Evolutionary conservation across 2,329 filamentous ascomycete species (phyloP), one percentile per base, ranked within the genome.

Genomic region (Fusarium phyllophilum): DNA sequence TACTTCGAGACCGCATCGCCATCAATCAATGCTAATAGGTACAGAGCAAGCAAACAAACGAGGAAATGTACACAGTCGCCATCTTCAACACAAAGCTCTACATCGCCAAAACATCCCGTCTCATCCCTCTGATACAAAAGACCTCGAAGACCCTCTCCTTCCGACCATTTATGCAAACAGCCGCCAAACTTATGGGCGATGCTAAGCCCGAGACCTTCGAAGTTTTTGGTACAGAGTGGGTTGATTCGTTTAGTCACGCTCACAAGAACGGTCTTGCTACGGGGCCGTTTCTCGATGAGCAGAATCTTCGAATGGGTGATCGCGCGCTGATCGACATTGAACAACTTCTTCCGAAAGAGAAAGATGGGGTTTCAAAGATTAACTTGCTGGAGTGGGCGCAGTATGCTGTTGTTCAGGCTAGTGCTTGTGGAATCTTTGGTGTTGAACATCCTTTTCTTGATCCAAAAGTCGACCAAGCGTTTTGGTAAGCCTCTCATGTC

Each of bases 11-110:
- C 26, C 26, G 26, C 26, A 26, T 26, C 26, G 26, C 26, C 26
- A 26, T 26, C 26, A 26, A 26, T 26, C 26, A 26, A n/a, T 26
- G 26, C 26, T 26, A 26, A 26, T 26, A 26, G 26, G 26, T 26
- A 26, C 26, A 26, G 6, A 26, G 26, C 45, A 67, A 71, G 0
- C 67, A 70, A 45, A 70, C 72, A 17, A 61, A 66, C 26, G 69
- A 72, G 7, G 79, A 81, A 61, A 76, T 81, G 11, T 81, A 77
- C 31, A 79, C 78, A 0, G 57, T 81, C 24, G 69, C 62, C 15
- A 74, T 79, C 31, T 69, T 80, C 58, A 75, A 72, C 54, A 71
- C 76, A 9, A 80, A 80, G 22, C 69, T 81, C 42, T 81, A 81
- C 59, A 68, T 80, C 17, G 63, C 72, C 52, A 75, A 77, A 29